Conservation (phyloP, 345 rosid genomes). For the Cochlearia excelsa region DNA sequence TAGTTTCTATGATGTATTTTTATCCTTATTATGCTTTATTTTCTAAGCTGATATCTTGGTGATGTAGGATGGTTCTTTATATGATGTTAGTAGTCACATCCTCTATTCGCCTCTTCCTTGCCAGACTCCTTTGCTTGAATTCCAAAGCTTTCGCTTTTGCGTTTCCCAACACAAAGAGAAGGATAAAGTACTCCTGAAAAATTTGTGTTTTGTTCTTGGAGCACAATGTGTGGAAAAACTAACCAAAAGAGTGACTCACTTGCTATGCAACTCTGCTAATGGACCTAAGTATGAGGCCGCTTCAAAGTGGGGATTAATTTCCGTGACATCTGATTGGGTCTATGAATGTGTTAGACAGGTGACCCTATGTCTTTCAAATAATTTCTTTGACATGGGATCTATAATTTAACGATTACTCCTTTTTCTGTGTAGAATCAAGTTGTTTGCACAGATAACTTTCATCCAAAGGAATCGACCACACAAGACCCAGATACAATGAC, state of each 20-base stretch:
- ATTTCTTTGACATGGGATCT: slow-evolving; percentile 11
- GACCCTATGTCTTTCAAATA: slow-evolving; percentile 26
- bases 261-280: slow-evolving; percentile 64
- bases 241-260: slow-evolving; percentile 79
- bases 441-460: slow-evolving; percentile 55
- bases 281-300: slow-evolving; percentile 84
- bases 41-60: slow-evolving; percentile 32
- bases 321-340: slow-evolving; percentile 75
- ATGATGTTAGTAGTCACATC: slow-evolving; percentile 71
- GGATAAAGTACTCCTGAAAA: slow-evolving; percentile 67
- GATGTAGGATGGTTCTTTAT: slow-evolving; percentile 75
- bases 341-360: slow-evolving; percentile 90
- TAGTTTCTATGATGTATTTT: slow-evolving; percentile 11
- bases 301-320: slow-evolving; percentile 62
- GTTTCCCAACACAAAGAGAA: slow-evolving; percentile 77
- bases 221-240: slow-evolving; percentile 60
- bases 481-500: slow-evolving; percentile 64
- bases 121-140: slow-evolving; percentile 79
- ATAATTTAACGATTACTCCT: slow-evolving; percentile 4
- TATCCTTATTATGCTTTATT: slow-evolving; percentile 11
- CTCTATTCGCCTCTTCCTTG: slow-evolving; percentile 92
- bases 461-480: slow-evolving; percentile 68
- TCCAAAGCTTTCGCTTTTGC: slow-evolving; percentile 69
- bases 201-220: slow-evolving; percentile 82
- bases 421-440: slow-evolving; percentile 60